These are phyloP conservation scores for Globisporangium orthogonon DNA, from an alignment of 352 stramenopile species.

Conservation along the genomic window DNA sequence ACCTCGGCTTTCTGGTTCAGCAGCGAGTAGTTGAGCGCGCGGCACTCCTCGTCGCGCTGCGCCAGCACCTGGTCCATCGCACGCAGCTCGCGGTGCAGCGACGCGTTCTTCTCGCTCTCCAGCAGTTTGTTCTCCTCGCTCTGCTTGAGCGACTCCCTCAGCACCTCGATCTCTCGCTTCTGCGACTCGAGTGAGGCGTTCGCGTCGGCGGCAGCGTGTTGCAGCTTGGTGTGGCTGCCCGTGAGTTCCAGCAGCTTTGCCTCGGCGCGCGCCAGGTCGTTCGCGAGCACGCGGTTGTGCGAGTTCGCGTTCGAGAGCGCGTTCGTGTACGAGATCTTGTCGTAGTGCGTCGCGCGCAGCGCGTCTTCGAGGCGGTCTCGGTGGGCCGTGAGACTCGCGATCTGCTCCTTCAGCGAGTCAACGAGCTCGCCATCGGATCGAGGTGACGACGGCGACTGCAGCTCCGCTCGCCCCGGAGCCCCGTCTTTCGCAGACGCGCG, in stretches of 20 bases:
- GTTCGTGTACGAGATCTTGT: slow-evolving; percentile 83
- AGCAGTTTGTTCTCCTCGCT: slow-evolving; percentile 40
- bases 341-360: slow-evolving; percentile 67
- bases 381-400: slow-evolving; percentile 41
- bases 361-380: slow-evolving; percentile 69
- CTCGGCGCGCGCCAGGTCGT: slow-evolving; percentile 49
- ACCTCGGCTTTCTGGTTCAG: slow-evolving; percentile 49
- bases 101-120: slow-evolving; percentile 70
- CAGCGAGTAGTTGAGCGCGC: slow-evolving; percentile 46
- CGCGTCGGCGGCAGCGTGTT: slow-evolving; percentile 36
- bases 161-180: slow-evolving; percentile 45
- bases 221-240: slow-evolving; percentile 27
- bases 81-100: slow-evolving; percentile 55
- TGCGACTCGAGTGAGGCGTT: slow-evolving; percentile 32
- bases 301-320: slow-evolving; percentile 70
- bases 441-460: too few relatives aligned
- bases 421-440: slow-evolving; percentile 2
- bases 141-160: slow-evolving; percentile 50
- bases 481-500: slow-evolving; percentile 3
- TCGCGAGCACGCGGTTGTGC: slow-evolving; percentile 61
- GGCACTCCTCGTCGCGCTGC: slow-evolving; percentile 67
- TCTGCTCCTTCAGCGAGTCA: slow-evolving; percentile 40
- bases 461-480: neutral
- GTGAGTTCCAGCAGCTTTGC: slow-evolving; percentile 42
- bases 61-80: slow-evolving; percentile 67